Evolutionary conservation across 352 stramenopile genomes (phyloP), one percentile per base, ranked within the genome.

Genomic region (Aphanomyces astaci): DNA sequence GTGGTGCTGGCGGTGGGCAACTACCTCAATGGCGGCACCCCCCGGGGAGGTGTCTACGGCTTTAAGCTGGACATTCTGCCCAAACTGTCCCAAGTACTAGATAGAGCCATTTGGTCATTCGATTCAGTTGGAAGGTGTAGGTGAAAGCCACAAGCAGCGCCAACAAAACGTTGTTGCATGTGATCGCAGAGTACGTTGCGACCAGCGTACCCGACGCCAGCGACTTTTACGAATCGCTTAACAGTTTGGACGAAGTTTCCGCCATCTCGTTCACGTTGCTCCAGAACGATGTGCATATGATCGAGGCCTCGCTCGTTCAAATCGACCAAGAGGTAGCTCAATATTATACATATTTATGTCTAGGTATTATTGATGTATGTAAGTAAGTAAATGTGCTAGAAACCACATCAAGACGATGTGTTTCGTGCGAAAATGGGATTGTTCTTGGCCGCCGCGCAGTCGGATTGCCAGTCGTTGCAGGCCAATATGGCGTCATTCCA

Each of bases 1-100:
- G 63, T 78, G n/a, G 67, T 83, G 22, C 65, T 81, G 24, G 71
- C 69, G n/a, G 32, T 85, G 0, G 78, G 78, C 33, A 85, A 85
- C 65, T 80, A 80, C 63, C 55, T 85, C 25, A 85, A 85, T 64
- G 73, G 63, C 49, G 72, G 70, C 22, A 78, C 64, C 2, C 22
- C 59, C 19, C 70, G 74, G 7, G 76, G 78, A 28, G 73, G 71
- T 43, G 76, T 73, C 7, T 81, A 73, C 48, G 78, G 78, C 25
- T 85, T 84, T 73, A 79, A 76, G 54, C 63, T 84, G 13, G 75
- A 80, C 40, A 66, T 70, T 28, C 66, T 84, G 22, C 33, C 25
- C 52, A 84, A 84, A 70, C 69, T 84, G 27, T 46, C 51, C 30
- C 66, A 63, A 48, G 72, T 79, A 17, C n/a, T n/a, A n/a, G n/a